Conservation (phyloP, 495 filamentous ascomycete genomes). For the Pseudomonodictys pantanalensis region DNA sequence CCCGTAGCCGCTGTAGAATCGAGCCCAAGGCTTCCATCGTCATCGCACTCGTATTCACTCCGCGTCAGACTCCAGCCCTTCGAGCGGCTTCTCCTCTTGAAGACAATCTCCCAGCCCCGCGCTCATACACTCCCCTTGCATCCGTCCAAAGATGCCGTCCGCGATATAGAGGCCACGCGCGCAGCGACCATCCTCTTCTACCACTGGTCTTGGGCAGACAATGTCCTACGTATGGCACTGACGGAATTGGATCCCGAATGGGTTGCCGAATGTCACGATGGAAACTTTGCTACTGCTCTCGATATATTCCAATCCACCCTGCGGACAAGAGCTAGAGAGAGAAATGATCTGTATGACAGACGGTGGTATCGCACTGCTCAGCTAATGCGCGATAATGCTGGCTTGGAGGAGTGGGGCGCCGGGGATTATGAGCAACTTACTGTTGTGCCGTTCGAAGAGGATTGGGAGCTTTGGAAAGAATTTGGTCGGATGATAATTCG, state of each 20-base stretch:
- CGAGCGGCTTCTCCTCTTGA: background rate
- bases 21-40: background rate
- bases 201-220: background rate
- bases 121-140: background rate
- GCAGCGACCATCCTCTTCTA: background rate
- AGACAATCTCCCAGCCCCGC: background rate
- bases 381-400: background rate
- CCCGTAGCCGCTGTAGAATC: background rate
- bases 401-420: background rate
- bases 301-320: background rate
- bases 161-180: background rate
- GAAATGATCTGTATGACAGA: background rate
- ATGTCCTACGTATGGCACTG: background rate
- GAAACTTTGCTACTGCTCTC: background rate
- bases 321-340: background rate
- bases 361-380: background rate
- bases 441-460: background rate
- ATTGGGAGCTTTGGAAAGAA: background rate
- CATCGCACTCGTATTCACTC: background rate
- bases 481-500: background rate
- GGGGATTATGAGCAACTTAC: background rate
- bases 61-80: background rate
- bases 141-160: background rate
- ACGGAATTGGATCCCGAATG: background rate
- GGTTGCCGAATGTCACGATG: background rate